Evolutionary conservation across 306 rosid species (phyloP).

Genomic region (Begonia masoniana): DNA sequence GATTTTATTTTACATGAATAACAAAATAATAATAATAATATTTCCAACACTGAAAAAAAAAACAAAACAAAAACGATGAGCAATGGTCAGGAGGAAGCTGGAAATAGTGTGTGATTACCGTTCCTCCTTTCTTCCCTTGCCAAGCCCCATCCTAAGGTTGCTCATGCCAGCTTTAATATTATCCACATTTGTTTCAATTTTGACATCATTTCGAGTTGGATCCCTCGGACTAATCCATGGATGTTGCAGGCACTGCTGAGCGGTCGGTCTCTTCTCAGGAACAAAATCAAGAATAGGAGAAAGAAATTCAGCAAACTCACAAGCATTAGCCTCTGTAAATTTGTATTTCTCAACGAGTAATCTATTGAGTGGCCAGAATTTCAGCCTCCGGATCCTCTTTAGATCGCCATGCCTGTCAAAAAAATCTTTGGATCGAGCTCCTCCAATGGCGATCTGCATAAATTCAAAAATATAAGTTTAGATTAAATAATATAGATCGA

Average conservation of each 20-base stretch:
- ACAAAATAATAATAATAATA: no score
- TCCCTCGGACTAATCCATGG: slow-evolving; percentile 49
- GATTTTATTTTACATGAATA: no score
- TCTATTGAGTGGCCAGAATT: slow-evolving; percentile 59
- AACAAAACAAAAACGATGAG: slow-evolving; percentile 18
- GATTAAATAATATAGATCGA: slow-evolving; percentile 9
- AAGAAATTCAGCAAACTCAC: slow-evolving; percentile 59
- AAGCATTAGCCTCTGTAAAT: slow-evolving; percentile 55
- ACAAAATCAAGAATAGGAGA: slow-evolving; percentile 60
- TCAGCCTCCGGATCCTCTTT: slow-evolving; percentile 84
- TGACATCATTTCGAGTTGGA: slow-evolving; percentile 26
- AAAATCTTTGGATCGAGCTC: slow-evolving; percentile 71
- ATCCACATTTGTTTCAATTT: slow-evolving; percentile 29
- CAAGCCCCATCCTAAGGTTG: slow-evolving; percentile 59
- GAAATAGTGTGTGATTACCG: slow-evolving; percentile 9
- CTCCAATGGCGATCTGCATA: slow-evolving; percentile 54
- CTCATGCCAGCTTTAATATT: slow-evolving; percentile 60
- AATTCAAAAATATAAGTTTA: no score
- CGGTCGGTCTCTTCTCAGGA: slow-evolving; percentile 91
- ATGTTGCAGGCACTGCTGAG: slow-evolving; percentile 69
- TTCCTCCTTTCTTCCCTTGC: slow-evolving; percentile 43
- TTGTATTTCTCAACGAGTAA: slow-evolving; percentile 59
- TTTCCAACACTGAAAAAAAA: no score
- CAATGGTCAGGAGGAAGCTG: slow-evolving; percentile 14
- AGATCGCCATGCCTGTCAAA: slow-evolving; percentile 94